Evolutionary conservation across 1,284 basidiomycete species (phyloP).

Genomic region (Puccinia triticina): DNA sequence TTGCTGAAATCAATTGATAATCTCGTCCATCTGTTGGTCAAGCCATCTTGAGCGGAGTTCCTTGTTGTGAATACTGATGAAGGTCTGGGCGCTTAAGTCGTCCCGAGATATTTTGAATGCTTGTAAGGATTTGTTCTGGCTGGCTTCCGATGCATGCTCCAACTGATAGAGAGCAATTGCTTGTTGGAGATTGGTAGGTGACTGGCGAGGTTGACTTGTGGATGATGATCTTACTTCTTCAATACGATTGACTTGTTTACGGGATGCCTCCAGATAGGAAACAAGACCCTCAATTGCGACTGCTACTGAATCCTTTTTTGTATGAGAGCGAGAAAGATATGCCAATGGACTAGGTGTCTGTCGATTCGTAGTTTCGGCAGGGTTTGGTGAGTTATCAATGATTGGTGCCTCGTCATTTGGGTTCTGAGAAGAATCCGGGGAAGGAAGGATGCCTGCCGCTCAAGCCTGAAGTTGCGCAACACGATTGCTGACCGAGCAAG

Average conservation of each 20-base stretch:
- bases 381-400: background rate
- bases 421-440: background rate
- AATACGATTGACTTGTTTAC: background rate
- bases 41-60: background rate
- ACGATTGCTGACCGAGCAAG: background rate
- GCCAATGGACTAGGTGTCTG: background rate
- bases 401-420: background rate
- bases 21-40: background rate
- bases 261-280: background rate
- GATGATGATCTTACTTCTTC: background rate
- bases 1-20: background rate
- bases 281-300: background rate
- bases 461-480: background rate
- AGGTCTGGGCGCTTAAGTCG: background rate
- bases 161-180: background rate
- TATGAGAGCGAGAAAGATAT: background rate
- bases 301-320: background rate
- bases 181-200: background rate
- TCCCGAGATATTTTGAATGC: constrained; percentile 9
- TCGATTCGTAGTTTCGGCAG: background rate
- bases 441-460: background rate
- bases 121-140: background rate
- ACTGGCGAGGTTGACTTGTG: background rate
- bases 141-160: background rate
- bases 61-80: background rate